Evolutionary conservation across 306 rosid genomes (phyloP).

Genomic region (Morella rubra): DNA sequence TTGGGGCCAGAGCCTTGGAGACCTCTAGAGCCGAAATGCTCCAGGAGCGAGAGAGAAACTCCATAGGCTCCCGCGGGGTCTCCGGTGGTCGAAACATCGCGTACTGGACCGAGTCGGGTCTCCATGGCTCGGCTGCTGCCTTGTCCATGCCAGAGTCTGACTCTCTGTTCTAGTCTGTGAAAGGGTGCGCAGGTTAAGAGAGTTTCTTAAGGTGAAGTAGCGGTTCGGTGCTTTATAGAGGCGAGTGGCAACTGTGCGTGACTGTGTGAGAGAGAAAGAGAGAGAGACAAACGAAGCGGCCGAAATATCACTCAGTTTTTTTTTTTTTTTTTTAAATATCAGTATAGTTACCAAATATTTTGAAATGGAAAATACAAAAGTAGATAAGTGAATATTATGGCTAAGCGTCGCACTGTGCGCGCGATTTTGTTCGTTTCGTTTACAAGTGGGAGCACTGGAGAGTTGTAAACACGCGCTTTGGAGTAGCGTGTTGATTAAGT

Average conservation of each 20-base stretch:
- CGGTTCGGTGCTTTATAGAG: conserved; percentile 33
- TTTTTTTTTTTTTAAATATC: neutral
- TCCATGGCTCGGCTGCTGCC: conserved; percentile 41
- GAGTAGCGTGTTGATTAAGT: neutral
- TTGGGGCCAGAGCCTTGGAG: conserved; percentile 71
- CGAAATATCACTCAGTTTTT: conserved; percentile 7
- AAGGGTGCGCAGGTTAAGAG: neutral
- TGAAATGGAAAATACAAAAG: neutral
- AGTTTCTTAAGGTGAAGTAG: neutral
- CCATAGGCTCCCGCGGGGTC: conserved; percentile 81
- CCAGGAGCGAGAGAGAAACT: conserved; percentile 93
- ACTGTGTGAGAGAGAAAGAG: neutral
- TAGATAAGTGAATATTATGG: neutral
- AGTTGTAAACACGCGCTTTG: conserved; percentile 7
- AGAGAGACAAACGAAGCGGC: neutral
- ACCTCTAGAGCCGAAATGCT: conserved; percentile 75
- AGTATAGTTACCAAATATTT: neutral
- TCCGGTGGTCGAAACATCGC: conserved; percentile 59
- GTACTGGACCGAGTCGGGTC: conserved; percentile 45
- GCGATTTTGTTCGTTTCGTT: neutral
- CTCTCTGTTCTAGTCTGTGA: neutral
- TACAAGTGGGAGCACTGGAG: neutral
- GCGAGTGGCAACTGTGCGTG: neutral
- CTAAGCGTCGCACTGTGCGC: neutral
- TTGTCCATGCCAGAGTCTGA: conserved; percentile 36